These are phyloP conservation scores for Suillus lakei DNA, from an alignment of 768 basidiomycete genomes.

Conservation along the genomic window DNA sequence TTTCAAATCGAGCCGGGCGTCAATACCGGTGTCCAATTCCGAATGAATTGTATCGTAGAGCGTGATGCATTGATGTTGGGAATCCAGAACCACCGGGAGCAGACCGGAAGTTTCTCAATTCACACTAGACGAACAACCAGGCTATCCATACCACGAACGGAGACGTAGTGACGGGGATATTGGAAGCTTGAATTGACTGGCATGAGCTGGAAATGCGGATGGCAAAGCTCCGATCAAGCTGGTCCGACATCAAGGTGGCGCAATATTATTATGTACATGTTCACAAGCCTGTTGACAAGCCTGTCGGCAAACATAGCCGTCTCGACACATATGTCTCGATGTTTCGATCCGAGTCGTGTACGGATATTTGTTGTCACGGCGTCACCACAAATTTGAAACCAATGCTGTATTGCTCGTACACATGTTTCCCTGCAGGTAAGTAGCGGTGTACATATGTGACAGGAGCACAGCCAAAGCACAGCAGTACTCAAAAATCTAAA, in stretches of 20 bases:
- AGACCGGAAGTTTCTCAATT: not conserved
- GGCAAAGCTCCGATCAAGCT: not conserved
- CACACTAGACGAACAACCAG: not conserved
- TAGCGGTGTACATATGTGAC: not conserved
- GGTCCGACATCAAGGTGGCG: not conserved
- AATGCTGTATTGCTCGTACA: not conserved
- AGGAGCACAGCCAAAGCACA: not conserved
- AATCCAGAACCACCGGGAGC: not conserved
- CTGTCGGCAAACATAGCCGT: too few species aligned
- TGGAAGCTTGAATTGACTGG: not conserved
- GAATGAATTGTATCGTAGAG: not conserved
- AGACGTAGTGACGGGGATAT: not conserved
- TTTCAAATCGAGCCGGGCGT: conserved; percentile 7
- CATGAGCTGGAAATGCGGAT: not conserved
- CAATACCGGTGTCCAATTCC: conserved; percentile 2
- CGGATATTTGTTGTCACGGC: not conserved
- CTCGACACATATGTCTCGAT: not conserved
- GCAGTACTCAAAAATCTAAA: not conserved
- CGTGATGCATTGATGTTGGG: not conserved
- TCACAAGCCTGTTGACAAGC: not conserved
- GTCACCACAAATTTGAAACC: not conserved
- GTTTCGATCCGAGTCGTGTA: not conserved
- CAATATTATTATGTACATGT: not conserved
- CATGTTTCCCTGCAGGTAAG: not conserved
- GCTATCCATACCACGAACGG: not conserved